A percentile compares a stretch with the other conserved stretches of the same genome.
phyloP scores from a whole-genome alignment of 345 rosid genomes.

The Gossypium ekmanianum region DNA sequence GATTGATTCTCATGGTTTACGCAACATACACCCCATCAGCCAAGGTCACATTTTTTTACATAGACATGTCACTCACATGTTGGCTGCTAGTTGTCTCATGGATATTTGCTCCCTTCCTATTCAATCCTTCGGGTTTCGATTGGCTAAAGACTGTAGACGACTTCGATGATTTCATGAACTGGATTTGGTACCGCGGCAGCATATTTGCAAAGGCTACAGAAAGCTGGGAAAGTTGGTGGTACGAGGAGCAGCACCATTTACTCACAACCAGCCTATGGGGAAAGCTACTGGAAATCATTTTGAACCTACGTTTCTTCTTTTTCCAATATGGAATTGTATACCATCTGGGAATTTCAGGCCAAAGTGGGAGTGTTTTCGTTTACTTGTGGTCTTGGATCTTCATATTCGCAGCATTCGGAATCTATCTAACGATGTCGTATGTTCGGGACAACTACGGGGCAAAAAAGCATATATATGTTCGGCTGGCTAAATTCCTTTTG shows the following conservation, averaged over 20 bases:
- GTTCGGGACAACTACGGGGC: conserved; percentile 50
- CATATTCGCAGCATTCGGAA: conserved; percentile 44
- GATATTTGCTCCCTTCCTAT: conserved; percentile 78
- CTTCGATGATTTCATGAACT: conserved; percentile 61
- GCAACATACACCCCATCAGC: conserved; percentile 57
- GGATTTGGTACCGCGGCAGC: conserved; percentile 70
- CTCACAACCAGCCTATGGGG: conserved; percentile 60
- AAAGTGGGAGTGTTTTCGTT: conserved; percentile 39
- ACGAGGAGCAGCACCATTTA: conserved; percentile 54
- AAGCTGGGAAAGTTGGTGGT: conserved; percentile 97
- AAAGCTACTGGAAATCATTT: conserved; percentile 60
- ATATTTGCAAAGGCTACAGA: conserved; percentile 51
- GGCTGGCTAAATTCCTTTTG: conserved; percentile 50
- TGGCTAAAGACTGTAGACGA: conserved; percentile 77
- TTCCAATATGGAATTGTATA: conserved; percentile 86
- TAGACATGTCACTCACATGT: conserved; percentile 65
- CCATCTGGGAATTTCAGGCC: conserved; percentile 41
- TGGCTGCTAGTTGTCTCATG: conserved; percentile 89
- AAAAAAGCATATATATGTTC: conserved; percentile 54
- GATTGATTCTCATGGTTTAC: conserved; percentile 47
- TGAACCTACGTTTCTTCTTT: conserved; percentile 78
- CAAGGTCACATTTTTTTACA: conserved; percentile 48
- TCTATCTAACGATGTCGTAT: conserved; percentile 46
- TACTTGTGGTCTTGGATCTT: conserved; percentile 53
- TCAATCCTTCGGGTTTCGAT: conserved; percentile 87